phyloP scores from a whole-genome alignment of 73 alveolate species.

The Paramecium sonneborni region DNA sequence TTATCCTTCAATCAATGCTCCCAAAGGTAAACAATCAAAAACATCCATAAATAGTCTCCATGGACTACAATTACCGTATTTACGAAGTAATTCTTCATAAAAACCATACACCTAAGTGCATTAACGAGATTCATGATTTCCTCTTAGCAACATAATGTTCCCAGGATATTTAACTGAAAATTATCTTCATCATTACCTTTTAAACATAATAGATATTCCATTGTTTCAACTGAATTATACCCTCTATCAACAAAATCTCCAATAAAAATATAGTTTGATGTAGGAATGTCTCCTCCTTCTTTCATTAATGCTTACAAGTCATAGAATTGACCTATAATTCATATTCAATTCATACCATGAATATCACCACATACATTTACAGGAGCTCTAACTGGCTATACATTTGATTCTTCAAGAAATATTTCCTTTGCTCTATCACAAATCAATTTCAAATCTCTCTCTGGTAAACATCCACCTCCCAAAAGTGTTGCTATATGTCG shows the following conservation, averaged over 20 bases:
- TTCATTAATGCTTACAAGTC: conserved; percentile 65
- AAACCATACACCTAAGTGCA: conserved; percentile 75
- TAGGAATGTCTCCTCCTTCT: conserved; percentile 80
- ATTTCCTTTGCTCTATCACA: conserved; percentile 84
- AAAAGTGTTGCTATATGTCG: conserved; percentile 30
- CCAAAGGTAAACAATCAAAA: conserved; percentile 76
- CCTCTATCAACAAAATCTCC: conserved; percentile 89
- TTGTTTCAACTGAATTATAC: conserved; percentile 81
- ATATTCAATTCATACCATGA: conserved; percentile 60
- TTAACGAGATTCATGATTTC: conserved; percentile 70
- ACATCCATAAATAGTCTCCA: conserved; percentile 85
- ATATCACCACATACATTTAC: conserved; percentile 90
- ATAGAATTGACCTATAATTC: conserved; percentile 64
- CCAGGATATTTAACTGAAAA: conserved; percentile 62
- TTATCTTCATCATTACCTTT: conserved; percentile 63
- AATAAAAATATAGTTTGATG: conserved; percentile 81
- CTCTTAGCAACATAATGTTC: conserved; percentile 64
- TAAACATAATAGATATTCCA: conserved; percentile 68
- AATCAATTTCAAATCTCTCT: conserved; percentile 73
- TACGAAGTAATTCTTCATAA: conserved; percentile 84
- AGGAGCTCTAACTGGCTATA: conserved; percentile 75
- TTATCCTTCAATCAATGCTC: conserved; percentile 87
- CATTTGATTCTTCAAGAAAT: conserved; percentile 73
- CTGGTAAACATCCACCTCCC: conserved; percentile 73
- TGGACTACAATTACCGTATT: conserved; percentile 88